Conservation (phyloP, 1,139 yeast genomes). For the Nakaseomyces sp. region DNA sequence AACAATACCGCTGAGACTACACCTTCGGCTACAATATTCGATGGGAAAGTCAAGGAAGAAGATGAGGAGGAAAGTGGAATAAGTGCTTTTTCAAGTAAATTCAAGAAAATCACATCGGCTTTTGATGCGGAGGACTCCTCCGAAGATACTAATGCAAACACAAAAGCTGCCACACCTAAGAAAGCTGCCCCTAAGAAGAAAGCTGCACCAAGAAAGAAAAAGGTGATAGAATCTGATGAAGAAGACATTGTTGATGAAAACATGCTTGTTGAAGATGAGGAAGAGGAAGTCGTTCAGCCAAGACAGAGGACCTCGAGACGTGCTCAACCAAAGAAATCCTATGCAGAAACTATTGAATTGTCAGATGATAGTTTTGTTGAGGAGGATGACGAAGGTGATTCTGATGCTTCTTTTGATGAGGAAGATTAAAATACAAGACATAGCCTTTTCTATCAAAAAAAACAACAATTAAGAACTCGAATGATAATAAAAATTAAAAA, state of each 20-base stretch:
- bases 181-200: slow-evolving; percentile 8
- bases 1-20: slow-evolving; percentile 4
- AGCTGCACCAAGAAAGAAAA: slow-evolving; percentile 8
- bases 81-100: slow-evolving; percentile 27
- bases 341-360: slow-evolving; percentile 19
- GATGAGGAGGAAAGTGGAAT: slow-evolving; percentile 21
- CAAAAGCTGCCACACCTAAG: slow-evolving; percentile 8
- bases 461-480: neutral
- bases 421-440: slow-evolving; percentile 10
- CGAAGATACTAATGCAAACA: slow-evolving; percentile 5
- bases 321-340: slow-evolving; percentile 19
- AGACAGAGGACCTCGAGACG: slow-evolving; percentile 25
- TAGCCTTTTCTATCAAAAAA: too few species aligned
- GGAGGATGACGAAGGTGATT: slow-evolving; percentile 20
- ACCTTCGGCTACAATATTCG: slow-evolving; percentile 17
- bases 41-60: slow-evolving; percentile 13
- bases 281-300: slow-evolving; percentile 17
- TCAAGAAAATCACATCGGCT: slow-evolving; percentile 23
- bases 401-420: slow-evolving; percentile 24
- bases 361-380: slow-evolving; percentile 28
- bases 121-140: slow-evolving; percentile 18
- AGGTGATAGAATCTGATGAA: slow-evolving; percentile 17
- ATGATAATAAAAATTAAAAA: too few species aligned
- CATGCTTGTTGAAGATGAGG: slow-evolving; percentile 18
- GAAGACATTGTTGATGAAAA: slow-evolving; percentile 19